A percentile compares a stretch with the other conserved stretches of the same genome.
phyloP scores from a whole-genome alignment of 2,329 filamentous ascomycete genomes.

The Ilyonectria robusta region DNA sequence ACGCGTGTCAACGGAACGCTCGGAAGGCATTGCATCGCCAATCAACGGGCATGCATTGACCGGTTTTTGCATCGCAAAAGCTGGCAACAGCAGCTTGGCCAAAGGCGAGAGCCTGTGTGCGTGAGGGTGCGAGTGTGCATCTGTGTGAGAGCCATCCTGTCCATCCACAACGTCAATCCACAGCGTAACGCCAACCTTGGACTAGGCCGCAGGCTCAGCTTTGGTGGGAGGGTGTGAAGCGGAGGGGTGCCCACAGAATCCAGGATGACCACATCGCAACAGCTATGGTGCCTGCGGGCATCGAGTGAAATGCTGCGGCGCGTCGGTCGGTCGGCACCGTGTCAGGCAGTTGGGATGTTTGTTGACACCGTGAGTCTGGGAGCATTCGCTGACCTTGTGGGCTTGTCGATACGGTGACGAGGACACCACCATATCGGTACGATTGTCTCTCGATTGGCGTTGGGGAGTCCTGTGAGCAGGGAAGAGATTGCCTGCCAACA shows the following conservation, averaged over 20 bases:
- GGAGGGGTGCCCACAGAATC: conserved; percentile 34
- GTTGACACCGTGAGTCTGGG: conserved; percentile 16
- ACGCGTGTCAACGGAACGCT: conserved; percentile 28
- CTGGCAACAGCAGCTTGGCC: conserved; percentile 9
- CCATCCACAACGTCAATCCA: conserved; percentile 9
- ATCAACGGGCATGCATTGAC: conserved; percentile 46
- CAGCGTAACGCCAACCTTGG: conserved; percentile 12
- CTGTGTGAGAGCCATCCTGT: conserved; percentile 19
- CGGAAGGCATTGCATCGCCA: conserved; percentile 36
- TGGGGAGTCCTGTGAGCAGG: conserved; percentile 6
- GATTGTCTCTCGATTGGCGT: conserved; percentile 21
- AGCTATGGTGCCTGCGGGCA: conserved; percentile 35
- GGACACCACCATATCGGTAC: conserved; percentile 18
- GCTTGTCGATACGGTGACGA: conserved; percentile 21
- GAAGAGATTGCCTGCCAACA: conserved; percentile 7
- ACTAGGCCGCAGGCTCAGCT: conserved; percentile 21
- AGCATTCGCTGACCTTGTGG: conserved; percentile 16
- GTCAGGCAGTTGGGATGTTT: conserved; percentile 33
- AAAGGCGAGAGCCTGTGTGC: conserved; percentile 22
- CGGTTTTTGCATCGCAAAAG: conserved; percentile 38
- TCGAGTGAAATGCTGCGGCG: conserved; percentile 37
- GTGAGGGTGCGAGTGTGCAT: conserved; percentile 26
- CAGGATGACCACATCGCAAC: conserved; percentile 14
- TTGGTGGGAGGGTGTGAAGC: conserved; percentile 35
- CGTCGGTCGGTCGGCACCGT: conserved; percentile 35